Base-by-base conservation (phyloP, 176 grass and related monocot genomes). In the Carex pumila region DNA sequence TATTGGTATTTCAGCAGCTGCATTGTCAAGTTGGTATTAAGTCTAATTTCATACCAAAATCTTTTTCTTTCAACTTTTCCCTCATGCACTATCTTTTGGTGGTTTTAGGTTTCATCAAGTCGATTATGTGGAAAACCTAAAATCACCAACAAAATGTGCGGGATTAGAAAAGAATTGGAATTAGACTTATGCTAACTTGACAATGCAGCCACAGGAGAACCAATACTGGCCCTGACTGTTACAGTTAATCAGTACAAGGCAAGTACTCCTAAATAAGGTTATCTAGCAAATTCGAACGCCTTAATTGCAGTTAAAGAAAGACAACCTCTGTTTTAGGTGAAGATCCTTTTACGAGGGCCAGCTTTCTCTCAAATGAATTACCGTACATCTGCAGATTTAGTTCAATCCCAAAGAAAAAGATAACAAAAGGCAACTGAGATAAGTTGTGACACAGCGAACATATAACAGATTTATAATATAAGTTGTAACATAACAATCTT, bases 281-380 rank as follows among this genome's bases (percentile, higher is more conserved):
- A 55, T 53, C 50, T 31, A 53, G 67, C 21, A 59, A 75, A 21
- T 47, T 3, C 11, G 3, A 59, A 60, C 25, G 37, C 57, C 57
- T 60, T 59, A 36, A 57, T 18, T 50, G 39, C 59, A 41, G 0
- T 7, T 45, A 62, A 49, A 82, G 63, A 66, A 57, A 36, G 61
- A 66, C 57, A 47, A 93, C 89, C 92, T 91, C 92, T 65, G 71
- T 62, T 85, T 94, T 94, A 78, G 85, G 87, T 70, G 92, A 87
- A 31, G 82, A 18, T 34, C 89, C 92, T 85, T 89, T 91, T 57
- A 94, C 72, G 54, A 91, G 73, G 2, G 90, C 88, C 59, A 97
- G 88, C 87, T 94, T 97, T 89, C 92, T 92, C 74, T 97, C 89
- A 84, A 92, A 97, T 73, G 94, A 97, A 88, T 97, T 94, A 62